Evolutionary conservation across 2,329 filamentous ascomycete species (phyloP).

Genomic region (Albophoma yamanashiensis): DNA sequence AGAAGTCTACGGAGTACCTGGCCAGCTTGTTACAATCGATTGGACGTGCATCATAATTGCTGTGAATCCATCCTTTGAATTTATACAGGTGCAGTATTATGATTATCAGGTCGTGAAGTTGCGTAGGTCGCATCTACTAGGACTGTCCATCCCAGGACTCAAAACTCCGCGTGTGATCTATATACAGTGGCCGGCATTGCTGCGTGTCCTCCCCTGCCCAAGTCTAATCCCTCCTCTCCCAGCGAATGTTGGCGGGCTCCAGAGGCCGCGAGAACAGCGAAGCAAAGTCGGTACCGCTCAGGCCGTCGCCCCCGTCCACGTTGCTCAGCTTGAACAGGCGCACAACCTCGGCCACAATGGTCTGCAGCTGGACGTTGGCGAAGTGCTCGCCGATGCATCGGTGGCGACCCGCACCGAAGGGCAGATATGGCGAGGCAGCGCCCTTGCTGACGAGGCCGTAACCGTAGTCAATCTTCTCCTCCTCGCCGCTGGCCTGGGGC

Average conservation of each 20-base stretch:
- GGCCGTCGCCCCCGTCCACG: constrained; percentile 54
- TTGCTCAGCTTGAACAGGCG: constrained; percentile 73
- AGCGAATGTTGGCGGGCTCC: constrained; percentile 61
- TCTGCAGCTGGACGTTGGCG: constrained; percentile 83
- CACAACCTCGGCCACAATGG: constrained; percentile 69
- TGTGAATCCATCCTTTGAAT: not conserved
- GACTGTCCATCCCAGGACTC: not conserved
- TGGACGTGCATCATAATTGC: too few species aligned
- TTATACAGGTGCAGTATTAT: not conserved
- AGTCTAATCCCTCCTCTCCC: constrained; percentile 53
- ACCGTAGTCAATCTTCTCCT: constrained; percentile 83
- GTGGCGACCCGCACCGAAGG: constrained; percentile 87
- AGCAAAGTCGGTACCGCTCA: constrained; percentile 58
- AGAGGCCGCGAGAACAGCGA: constrained; percentile 66
- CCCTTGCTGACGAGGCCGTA: constrained; percentile 92
- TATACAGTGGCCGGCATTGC: not conserved
- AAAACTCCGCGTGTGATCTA: not conserved
- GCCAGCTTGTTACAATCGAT: not conserved
- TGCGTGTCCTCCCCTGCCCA: not conserved
- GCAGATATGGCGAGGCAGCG: constrained; percentile 78
- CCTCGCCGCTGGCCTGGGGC: constrained; percentile 35
- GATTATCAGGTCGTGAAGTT: not conserved
- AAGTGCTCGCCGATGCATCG: constrained; percentile 96
- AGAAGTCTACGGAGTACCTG: too few species aligned
- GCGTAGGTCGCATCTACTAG: not conserved